These are phyloP conservation scores for Extremus antarcticus DNA, from an alignment of 495 filamentous ascomycete genomes.

Conservation along the genomic window DNA sequence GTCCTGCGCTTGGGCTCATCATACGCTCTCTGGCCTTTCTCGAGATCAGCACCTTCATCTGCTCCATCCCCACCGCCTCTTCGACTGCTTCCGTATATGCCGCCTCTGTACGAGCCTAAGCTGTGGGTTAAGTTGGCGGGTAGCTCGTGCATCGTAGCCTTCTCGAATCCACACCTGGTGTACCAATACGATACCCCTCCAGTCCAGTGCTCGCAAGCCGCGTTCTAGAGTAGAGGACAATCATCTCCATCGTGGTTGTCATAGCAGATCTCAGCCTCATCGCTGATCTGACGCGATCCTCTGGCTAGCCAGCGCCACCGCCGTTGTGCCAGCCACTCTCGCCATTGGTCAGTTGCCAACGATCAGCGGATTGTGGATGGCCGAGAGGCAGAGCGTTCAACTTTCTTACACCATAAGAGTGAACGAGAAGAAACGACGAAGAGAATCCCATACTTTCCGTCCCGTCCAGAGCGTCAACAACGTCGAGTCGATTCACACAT, in stretches of 20 bases:
- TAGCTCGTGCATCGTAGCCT: slow-evolving; percentile 17
- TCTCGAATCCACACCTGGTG: no score
- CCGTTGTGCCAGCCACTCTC: no score
- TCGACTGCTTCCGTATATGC: slow-evolving; percentile 4
- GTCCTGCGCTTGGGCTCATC: slow-evolving; percentile 6
- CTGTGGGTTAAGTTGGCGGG: slow-evolving; percentile 11
- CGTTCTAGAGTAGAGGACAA: no score
- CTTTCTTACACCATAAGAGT: no score
- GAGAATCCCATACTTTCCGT: no score
- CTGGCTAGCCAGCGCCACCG: no score
- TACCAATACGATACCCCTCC: no score
- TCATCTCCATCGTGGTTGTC: background rate
- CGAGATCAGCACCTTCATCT: background rate
- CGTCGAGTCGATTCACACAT: no score
- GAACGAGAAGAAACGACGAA: no score
- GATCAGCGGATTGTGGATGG: background rate
- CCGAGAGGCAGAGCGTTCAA: background rate
- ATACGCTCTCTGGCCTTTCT: slow-evolving; percentile 7
- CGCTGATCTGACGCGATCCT: background rate
- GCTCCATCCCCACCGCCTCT: background rate
- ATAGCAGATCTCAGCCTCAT: background rate
- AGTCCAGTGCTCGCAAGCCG: no score
- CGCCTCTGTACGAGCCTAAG: slow-evolving; percentile 15
- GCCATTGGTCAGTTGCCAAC: background rate
- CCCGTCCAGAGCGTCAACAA: no score